Evolutionary conservation across 768 basidiomycete species (phyloP), one percentile per base, ranked within the genome.

Genomic region (Tubosaeta sp.): DNA sequence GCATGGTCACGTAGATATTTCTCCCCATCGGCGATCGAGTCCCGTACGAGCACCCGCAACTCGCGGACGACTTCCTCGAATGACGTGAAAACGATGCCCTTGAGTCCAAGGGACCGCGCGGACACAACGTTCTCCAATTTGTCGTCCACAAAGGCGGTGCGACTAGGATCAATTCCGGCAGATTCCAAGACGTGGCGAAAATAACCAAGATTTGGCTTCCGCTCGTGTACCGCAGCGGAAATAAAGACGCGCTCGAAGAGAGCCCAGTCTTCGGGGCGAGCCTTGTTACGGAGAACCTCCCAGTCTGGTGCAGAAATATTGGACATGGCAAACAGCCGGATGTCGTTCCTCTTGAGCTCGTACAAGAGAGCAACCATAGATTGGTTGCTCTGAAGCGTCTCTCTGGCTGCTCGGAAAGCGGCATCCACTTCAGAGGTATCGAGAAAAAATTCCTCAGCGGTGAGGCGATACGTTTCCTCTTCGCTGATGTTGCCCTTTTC

Each of bases 181-280:
- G 35, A 58, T 21, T 55, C 43, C 4, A 59, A 47, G 7, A 56
- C 60, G 1, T 55, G 57, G 11, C 44, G 49, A 8, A 59, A 61
- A 27, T 32, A 62, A 14, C 60, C 53, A 3, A 61, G 60, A 31
- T 59, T 59, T 2, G 60, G 60, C 24, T 61, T 59, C 38, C 60
- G 57, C 42, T 62, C 60, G 5, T 14, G 57, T 2, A 42, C 56
- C 0, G 27, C 51, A 2, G 60, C 53, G 16, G 60, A 61, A 6
- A 60, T 61, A 47, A 61, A 62, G 39, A 61, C 43, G 10, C 6
- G 27, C n/a, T 61, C 60, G 41, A 61, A 61, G 27, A 61, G 57
- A 1, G 44, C 51, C 60, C 59, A 61, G 24, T 61, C 60, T 41
- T 51, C 48, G 0, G 52, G 31, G 2, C 42, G 27, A 11, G 31